These are phyloP conservation scores for Cercospora janseana DNA, from an alignment of 2,329 filamentous ascomycete species.

Conservation along the genomic window DNA sequence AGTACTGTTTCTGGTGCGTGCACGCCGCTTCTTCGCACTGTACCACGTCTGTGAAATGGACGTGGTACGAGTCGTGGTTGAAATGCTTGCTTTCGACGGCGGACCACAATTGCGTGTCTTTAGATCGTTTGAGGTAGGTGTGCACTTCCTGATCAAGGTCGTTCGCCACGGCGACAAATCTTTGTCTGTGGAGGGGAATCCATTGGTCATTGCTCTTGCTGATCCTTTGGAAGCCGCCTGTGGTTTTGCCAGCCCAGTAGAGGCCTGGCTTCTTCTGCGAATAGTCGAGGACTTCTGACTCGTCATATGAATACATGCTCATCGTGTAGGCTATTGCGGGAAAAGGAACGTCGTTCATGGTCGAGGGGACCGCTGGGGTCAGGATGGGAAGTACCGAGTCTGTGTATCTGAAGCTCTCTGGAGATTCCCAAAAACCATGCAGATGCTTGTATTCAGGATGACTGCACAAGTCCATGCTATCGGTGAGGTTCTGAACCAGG, in stretches of 20 bases:
- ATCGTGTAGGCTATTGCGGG: slow-evolving; percentile 50
- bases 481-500: not conserved
- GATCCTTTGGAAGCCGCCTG: slow-evolving; percentile 45
- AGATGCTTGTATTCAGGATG: slow-evolving; percentile 46
- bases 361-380: slow-evolving; percentile 46
- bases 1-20: slow-evolving; percentile 25
- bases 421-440: slow-evolving; percentile 50
- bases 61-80: slow-evolving; percentile 39
- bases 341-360: slow-evolving; percentile 51
- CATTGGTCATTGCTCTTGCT: slow-evolving; percentile 40
- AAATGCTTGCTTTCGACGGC: slow-evolving; percentile 22
- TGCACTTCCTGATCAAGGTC: slow-evolving; percentile 16
- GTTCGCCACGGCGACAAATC: slow-evolving; percentile 46
- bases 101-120: not conserved
- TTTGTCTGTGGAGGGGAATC: slow-evolving; percentile 46
- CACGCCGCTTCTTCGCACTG: slow-evolving; percentile 46
- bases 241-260: slow-evolving; percentile 59
- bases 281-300: slow-evolving; percentile 48
- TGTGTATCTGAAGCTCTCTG: slow-evolving; percentile 45
- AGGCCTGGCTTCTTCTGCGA: slow-evolving; percentile 50
- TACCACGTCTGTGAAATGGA: slow-evolving; percentile 48
- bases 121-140: slow-evolving; percentile 1
- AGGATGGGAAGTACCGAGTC: slow-evolving; percentile 49
- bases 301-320: slow-evolving; percentile 46
- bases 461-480: slow-evolving; percentile 42